A percentile compares a stretch with the other conserved stretches of the same genome.
These are phyloP conservation scores for Zychaea mexicana DNA, from an alignment of 371 early-diverging fungal genomes.

Conservation along the genomic window DNA sequence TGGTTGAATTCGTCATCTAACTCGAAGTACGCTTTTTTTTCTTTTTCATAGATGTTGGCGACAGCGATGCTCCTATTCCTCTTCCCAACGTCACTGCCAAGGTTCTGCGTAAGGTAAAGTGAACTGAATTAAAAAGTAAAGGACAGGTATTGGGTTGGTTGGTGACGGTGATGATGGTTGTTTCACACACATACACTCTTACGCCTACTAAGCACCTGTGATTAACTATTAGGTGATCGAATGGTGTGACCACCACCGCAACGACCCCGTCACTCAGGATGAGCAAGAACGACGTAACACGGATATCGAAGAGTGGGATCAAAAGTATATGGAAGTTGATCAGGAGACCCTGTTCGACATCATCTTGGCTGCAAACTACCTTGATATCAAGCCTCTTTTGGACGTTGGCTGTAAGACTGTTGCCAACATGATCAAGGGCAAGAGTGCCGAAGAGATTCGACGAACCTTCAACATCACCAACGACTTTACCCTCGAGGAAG, in stretches of 20 bases:
- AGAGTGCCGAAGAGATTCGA: slow-evolving; percentile 93
- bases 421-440: slow-evolving; percentile 97
- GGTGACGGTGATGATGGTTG: too few relatives aligned
- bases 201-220: too few relatives aligned
- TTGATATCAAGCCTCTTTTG: slow-evolving; percentile 94
- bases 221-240: slow-evolving; percentile 72
- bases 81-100: slow-evolving; percentile 76
- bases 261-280: slow-evolving; percentile 69
- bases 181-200: not conserved
- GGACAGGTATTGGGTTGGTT: too few relatives aligned
- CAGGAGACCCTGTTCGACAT: slow-evolving; percentile 80
- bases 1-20: too few relatives aligned
- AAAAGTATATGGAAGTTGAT: slow-evolving; percentile 79
- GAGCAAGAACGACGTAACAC: slow-evolving; percentile 66
- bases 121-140: not conserved
- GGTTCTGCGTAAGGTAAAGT: slow-evolving; percentile 68
- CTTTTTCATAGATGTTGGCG: slow-evolving; percentile 67
- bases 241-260: slow-evolving; percentile 79
- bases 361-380: slow-evolving; percentile 88
- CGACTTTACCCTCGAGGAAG: slow-evolving; percentile 97
- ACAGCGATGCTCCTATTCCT: slow-evolving; percentile 73
- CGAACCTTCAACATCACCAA: slow-evolving; percentile 92
- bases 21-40: not conserved
- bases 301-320: slow-evolving; percentile 84
- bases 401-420: slow-evolving; percentile 98